Evolutionary conservation across 371 early-diverging fungal genomes (phyloP).

Genomic region (Rhizopus stolonifer): DNA sequence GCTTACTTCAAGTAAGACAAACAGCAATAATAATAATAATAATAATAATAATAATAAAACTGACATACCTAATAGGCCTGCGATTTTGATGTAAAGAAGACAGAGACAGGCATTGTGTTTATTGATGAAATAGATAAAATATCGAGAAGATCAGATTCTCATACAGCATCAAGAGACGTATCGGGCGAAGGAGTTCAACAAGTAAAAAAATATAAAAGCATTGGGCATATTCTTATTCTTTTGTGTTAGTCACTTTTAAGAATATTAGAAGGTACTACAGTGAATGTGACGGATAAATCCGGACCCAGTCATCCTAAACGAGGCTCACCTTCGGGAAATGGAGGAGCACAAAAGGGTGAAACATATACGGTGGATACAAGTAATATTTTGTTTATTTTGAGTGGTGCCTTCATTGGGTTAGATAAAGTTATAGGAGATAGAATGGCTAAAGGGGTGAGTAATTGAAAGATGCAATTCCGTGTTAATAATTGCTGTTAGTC

Average conservation of each 20-base stretch:
- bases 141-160: slow-evolving; percentile 72
- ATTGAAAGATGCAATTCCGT: slow-evolving; percentile 32
- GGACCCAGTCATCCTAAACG: slow-evolving; percentile 45
- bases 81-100: slow-evolving; percentile 83
- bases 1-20: slow-evolving; percentile 69
- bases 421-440: slow-evolving; percentile 82
- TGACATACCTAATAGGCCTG: no score
- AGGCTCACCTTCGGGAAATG: slow-evolving; percentile 12
- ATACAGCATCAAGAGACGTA: slow-evolving; percentile 84
- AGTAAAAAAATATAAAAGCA: slow-evolving; percentile 30
- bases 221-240: background rate
- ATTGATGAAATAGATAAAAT: slow-evolving; percentile 95
- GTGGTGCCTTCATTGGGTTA: slow-evolving; percentile 90
- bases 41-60: no score
- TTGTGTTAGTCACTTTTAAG: slow-evolving; percentile 60
- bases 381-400: slow-evolving; percentile 88
- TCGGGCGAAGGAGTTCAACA: slow-evolving; percentile 95
- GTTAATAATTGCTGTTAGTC: slow-evolving; percentile 17
- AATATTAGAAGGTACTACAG: slow-evolving; percentile 89
- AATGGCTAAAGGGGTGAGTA: slow-evolving; percentile 67
- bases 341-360: slow-evolving; percentile 63
- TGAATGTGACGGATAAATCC: slow-evolving; percentile 83
- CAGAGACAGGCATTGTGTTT: slow-evolving; percentile 90
- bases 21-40: no score
- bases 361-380: slow-evolving; percentile 85